Conservation (phyloP, 2,329 filamentous ascomycete species). For the Thermoascus crustaceus region DNA sequence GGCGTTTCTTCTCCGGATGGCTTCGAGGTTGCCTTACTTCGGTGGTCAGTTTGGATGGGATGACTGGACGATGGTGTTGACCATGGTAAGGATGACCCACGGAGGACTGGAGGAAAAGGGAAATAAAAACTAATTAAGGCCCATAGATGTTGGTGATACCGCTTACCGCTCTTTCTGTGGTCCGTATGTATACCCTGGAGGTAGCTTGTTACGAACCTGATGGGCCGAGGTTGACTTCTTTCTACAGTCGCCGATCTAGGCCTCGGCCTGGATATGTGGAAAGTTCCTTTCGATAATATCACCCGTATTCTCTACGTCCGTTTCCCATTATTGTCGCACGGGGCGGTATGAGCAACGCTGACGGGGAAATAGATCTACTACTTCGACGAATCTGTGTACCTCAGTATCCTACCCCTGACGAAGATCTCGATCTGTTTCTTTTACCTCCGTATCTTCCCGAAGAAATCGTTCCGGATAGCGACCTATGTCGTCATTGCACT, state of each 20-base stretch:
- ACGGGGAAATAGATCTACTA: slow-evolving; percentile 26
- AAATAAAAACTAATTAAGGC: slow-evolving; percentile 1
- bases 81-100: slow-evolving; percentile 15
- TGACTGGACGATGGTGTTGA: slow-evolving; percentile 30
- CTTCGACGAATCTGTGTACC: slow-evolving; percentile 24
- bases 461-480: slow-evolving; percentile 5
- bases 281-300: slow-evolving; percentile 34
- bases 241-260: slow-evolving; percentile 32
- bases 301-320: slow-evolving; percentile 33
- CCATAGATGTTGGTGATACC: slow-evolving; percentile 14
- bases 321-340: slow-evolving; percentile 16
- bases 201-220: not conserved
- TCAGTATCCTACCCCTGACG: slow-evolving; percentile 23
- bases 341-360: slow-evolving; percentile 5
- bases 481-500: slow-evolving; percentile 25
- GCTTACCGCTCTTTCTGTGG: slow-evolving; percentile 17
- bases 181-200: slow-evolving; percentile 15
- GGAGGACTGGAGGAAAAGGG: slow-evolving; percentile 2
- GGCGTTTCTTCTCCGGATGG: slow-evolving; percentile 27
- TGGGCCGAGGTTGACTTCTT: slow-evolving; percentile 7
- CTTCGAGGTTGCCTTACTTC: slow-evolving; percentile 27
- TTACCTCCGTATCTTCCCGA: slow-evolving; percentile 14
- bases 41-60: slow-evolving; percentile 34
- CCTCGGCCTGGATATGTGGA: slow-evolving; percentile 41
- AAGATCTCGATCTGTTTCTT: slow-evolving; percentile 13